Evolutionary conservation across 1,139 yeast species (phyloP).

Genomic region (Pichia cactophila): DNA sequence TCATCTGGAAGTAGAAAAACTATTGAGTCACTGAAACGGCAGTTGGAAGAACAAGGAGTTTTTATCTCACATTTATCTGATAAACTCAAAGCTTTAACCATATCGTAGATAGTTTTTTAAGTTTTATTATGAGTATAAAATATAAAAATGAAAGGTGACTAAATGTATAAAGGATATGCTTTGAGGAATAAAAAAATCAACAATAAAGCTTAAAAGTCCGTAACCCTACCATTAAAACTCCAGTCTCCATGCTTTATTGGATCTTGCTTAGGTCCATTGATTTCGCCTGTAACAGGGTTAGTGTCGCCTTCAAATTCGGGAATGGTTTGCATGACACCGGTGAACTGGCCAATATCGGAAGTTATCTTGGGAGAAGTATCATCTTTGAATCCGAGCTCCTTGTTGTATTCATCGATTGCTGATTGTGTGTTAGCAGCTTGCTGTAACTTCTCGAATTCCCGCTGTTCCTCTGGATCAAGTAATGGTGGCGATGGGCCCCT

Average conservation of each 20-base stretch:
- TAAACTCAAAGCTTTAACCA: conserved; percentile 11
- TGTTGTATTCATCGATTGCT: conserved; percentile 71
- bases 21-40: conserved; percentile 15
- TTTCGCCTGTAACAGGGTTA: conserved; percentile 90
- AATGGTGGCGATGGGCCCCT: conserved; percentile 72
- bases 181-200: too few relatives aligned
- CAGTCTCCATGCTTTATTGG: conserved; percentile 92
- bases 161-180: background rate
- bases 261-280: conserved; percentile 98
- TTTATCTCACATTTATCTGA: conserved; percentile 14
- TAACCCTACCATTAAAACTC: conserved; percentile 91
- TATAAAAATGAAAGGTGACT: background rate
- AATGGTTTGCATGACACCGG: conserved; percentile 64
- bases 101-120: background rate
- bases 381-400: conserved; percentile 35
- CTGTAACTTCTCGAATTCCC: conserved; percentile 83
- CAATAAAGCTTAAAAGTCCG: conserved; percentile 57
- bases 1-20: conserved; percentile 7
- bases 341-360: conserved; percentile 52
- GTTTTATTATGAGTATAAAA: background rate
- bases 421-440: conserved; percentile 73
- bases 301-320: conserved; percentile 95
- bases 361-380: conserved; percentile 36
- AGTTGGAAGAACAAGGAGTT: conserved; percentile 15
- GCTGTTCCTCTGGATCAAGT: conserved; percentile 79